These are phyloP conservation scores for Aspergillus fructus DNA, from an alignment of 2,329 filamentous ascomycete species.

Conservation along the genomic window DNA sequence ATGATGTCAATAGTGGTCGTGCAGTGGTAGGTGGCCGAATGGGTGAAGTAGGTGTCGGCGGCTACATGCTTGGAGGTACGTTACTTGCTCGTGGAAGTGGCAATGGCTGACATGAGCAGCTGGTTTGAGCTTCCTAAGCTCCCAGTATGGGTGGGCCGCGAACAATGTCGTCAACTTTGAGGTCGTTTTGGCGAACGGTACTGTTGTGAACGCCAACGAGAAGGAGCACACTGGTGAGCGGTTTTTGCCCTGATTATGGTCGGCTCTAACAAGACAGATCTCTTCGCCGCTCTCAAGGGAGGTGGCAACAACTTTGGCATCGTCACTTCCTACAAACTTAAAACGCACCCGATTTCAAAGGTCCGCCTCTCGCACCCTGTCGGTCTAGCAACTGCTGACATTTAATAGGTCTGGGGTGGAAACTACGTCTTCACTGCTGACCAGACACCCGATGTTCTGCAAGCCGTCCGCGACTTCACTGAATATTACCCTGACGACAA, in stretches of 20 bases:
- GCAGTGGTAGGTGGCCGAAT: conserved; percentile 47
- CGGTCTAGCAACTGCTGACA: conserved; percentile 8
- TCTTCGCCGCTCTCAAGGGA: conserved; percentile 44
- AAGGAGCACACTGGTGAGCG: conserved; percentile 32
- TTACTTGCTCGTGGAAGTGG: conserved; percentile 7
- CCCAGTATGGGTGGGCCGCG: conserved; percentile 51
- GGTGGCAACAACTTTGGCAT: conserved; percentile 48
- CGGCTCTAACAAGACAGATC: conserved; percentile 25
- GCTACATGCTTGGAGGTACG: conserved; percentile 47
- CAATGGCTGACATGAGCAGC: conserved; percentile 21
- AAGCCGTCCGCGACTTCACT: conserved; percentile 35
- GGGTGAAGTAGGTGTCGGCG: conserved; percentile 50
- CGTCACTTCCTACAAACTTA: conserved; percentile 40
- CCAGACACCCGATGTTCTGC: conserved; percentile 35
- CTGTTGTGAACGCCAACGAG: conserved; percentile 42
- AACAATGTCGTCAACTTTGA: conserved; percentile 50
- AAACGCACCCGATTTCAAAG: conserved; percentile 33
- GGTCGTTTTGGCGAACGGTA: conserved; percentile 49
- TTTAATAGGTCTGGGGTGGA: conserved; percentile 48
- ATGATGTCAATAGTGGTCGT: conserved; percentile 25
- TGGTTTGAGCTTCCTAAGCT: conserved; percentile 50
- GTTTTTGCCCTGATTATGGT: too few relatives aligned
- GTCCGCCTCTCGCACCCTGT: conserved; percentile 9
- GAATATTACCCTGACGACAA: conserved; percentile 58
- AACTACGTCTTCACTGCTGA: conserved; percentile 42